Base-by-base conservation (phyloP, 768 basidiomycete species). In the Amanita jacksonii region DNA sequence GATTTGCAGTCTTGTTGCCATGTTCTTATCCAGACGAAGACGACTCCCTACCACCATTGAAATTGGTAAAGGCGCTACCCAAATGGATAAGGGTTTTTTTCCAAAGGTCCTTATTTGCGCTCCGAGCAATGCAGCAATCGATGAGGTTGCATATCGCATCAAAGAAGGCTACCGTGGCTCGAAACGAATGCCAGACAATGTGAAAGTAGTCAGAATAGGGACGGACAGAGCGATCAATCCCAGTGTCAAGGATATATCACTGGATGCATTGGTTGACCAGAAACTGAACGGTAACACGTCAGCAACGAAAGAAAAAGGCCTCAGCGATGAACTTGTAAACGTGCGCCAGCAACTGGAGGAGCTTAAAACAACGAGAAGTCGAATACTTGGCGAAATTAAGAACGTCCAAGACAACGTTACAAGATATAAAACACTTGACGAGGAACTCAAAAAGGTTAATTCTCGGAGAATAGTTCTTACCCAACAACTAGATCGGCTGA, bases 41-140 rank as follows among this genome's bases (percentile, higher is more conserved):
- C 44, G 36, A 7, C 58, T 76, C 4, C 78, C 81, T 25, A 58
- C 74, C 1, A 63, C 73, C 19, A 69, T 75, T 8, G 63, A 74
- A 8, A 68, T 68, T 22, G 77, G 79, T 16, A 55, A 43, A 35
- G 16, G 37, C 43, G 46, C 33, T 33, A 52, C 62, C n/a, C 63
- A 73, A 1, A 65, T 72, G 8, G 16, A 70, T n/a, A n/a, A n/a
- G n/a, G n/a, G n/a, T n/a, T n/a, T n/a, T n/a, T n/a, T n/a, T n/a
- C 12, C 74, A 10, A 79, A 84, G 57, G 69, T 98, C 33, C 73
- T 99, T 13, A 70, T 99, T 28, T 99, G 96, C 56, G 96, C 96
- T 0, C 96, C 96, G 1, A 93, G 89, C 63, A 99, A 99, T 61
- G 96, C 96, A 13, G 96, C 96, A 19, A 93, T 99, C 31, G 93